Evolutionary conservation across 1,139 yeast species (phyloP).

Genomic region (Lodderomyces beijingensis): DNA sequence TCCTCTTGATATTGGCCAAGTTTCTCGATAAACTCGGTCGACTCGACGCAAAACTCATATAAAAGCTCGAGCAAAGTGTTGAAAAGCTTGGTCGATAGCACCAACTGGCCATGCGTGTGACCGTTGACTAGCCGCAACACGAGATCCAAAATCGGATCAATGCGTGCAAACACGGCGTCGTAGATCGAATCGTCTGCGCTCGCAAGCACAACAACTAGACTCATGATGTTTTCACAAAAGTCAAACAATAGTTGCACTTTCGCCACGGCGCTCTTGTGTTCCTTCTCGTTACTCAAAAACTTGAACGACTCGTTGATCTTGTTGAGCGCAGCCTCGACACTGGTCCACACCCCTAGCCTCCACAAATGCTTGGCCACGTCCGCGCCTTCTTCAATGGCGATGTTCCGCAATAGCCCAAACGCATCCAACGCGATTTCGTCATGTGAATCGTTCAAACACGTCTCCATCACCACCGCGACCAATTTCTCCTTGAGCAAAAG

Average conservation of each 20-base stretch:
- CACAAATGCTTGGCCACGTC: constrained; percentile 71
- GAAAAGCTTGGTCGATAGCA: constrained; percentile 40
- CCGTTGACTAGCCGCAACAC: constrained; percentile 39
- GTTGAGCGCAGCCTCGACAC: constrained; percentile 46
- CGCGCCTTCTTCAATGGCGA: constrained; percentile 86
- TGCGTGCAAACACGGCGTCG: constrained; percentile 42
- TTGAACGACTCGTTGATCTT: constrained; percentile 49
- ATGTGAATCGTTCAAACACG: constrained; percentile 60
- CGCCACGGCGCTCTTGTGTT: constrained; percentile 16
- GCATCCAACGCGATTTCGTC: constrained; percentile 77
- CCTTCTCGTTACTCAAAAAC: constrained; percentile 26
- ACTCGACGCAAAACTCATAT: constrained; percentile 64
- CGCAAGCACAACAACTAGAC: constrained; percentile 64
- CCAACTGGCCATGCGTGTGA: constrained; percentile 21
- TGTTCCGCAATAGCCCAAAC: constrained; percentile 73
- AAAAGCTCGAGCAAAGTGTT: constrained; percentile 56
- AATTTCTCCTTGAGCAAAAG: constrained; percentile 67
- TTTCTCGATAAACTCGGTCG: constrained; percentile 50
- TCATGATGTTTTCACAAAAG: constrained; percentile 68
- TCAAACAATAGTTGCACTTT: constrained; percentile 52
- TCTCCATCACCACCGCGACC: constrained; percentile 58
- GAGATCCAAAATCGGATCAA: constrained; percentile 38
- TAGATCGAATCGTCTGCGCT: constrained; percentile 61
- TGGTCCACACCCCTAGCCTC: constrained; percentile 73
- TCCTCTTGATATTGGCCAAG: constrained; percentile 12